phyloP scores from a whole-genome alignment of 2,329 filamentous ascomycete species.

The Scorias spongiosa region DNA sequence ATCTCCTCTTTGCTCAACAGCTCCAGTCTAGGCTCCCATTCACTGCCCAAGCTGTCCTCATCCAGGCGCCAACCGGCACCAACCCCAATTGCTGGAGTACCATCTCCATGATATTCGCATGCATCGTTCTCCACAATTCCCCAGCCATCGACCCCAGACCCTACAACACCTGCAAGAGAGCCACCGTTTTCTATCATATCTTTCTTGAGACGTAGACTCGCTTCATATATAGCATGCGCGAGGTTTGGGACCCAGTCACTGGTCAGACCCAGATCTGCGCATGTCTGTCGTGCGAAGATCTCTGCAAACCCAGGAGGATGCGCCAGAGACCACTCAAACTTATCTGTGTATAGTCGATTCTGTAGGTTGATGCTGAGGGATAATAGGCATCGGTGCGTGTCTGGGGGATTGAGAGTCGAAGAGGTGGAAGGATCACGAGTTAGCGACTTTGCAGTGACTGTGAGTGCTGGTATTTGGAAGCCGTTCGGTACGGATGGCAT shows the following conservation, averaged over 20 bases:
- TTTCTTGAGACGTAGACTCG: slow-evolving; percentile 82
- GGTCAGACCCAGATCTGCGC: slow-evolving; percentile 73
- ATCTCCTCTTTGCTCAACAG: slow-evolving; percentile 85
- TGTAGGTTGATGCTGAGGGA: slow-evolving; percentile 81
- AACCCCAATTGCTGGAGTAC: slow-evolving; percentile 30
- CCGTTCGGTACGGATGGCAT: slow-evolving; percentile 23
- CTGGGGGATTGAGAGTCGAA: slow-evolving; percentile 69
- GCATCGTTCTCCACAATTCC: slow-evolving; percentile 80
- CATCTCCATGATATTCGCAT: slow-evolving; percentile 40
- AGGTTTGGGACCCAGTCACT: slow-evolving; percentile 92
- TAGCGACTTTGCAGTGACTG: slow-evolving; percentile 53
- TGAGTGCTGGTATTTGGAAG: slow-evolving; percentile 37
- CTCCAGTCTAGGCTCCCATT: slow-evolving; percentile 38
- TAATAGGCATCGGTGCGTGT: slow-evolving; percentile 87
- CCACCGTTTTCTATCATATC: slow-evolving; percentile 79
- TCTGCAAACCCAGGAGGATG: slow-evolving; percentile 87
- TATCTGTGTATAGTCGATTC: slow-evolving; percentile 86
- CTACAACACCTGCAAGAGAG: slow-evolving; percentile 48
- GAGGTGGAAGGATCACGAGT: slow-evolving; percentile 13
- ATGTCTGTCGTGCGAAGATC: slow-evolving; percentile 81
- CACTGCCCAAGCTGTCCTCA: slow-evolving; percentile 60
- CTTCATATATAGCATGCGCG: slow-evolving; percentile 93
- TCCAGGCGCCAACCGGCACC: slow-evolving; percentile 94
- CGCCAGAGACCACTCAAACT: slow-evolving; percentile 91
- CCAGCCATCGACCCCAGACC: slow-evolving; percentile 50